phyloP scores from a whole-genome alignment of 2,329 filamentous ascomycete species.

The Fusarium lyarnte region DNA sequence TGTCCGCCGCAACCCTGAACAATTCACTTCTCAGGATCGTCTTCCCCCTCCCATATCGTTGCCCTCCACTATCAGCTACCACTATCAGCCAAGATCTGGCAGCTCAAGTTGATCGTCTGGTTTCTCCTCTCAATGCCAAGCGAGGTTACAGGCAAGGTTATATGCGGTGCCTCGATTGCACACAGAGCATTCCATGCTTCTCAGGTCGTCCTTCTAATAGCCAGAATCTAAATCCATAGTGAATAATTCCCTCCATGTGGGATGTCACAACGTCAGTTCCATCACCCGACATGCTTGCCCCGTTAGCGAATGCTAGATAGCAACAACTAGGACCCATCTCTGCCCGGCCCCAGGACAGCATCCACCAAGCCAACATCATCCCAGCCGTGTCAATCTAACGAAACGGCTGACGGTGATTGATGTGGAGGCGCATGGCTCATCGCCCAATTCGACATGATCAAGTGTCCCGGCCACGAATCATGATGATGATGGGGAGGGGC shows the following conservation, averaged over 20 bases:
- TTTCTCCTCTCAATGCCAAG: slow-evolving; percentile 15
- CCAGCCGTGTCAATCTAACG: slow-evolving; percentile 3
- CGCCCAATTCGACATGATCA: slow-evolving; percentile 12
- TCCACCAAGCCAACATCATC: slow-evolving; percentile 26
- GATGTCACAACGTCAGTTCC: slow-evolving; percentile 32
- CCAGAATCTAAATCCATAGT: not conserved
- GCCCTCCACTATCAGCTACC: slow-evolving; percentile 15
- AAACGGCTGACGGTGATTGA: slow-evolving; percentile 13
- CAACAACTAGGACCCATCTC: slow-evolving; percentile 25
- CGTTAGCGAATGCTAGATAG: slow-evolving; percentile 34
- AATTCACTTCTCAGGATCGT: slow-evolving; percentile 28
- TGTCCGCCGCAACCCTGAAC: slow-evolving; percentile 16
- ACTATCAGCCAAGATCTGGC: slow-evolving; percentile 22
- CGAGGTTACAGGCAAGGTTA: not conserved
- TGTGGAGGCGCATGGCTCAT: slow-evolving; percentile 22
- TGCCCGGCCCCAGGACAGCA: slow-evolving; percentile 22
- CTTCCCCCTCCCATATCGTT: slow-evolving; percentile 15
- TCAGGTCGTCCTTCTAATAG: not conserved
- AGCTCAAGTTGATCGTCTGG: slow-evolving; percentile 36
- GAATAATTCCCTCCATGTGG: slow-evolving; percentile 21
- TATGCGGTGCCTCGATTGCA: not conserved
- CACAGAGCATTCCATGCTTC: not conserved
- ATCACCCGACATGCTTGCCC: slow-evolving; percentile 34
- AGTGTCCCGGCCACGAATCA: slow-evolving; percentile 18
- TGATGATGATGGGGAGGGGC: slow-evolving; percentile 16